Base-by-base conservation (phyloP, 2,329 filamentous ascomycete species). In the Aspergillus pseudoterreus region DNA sequence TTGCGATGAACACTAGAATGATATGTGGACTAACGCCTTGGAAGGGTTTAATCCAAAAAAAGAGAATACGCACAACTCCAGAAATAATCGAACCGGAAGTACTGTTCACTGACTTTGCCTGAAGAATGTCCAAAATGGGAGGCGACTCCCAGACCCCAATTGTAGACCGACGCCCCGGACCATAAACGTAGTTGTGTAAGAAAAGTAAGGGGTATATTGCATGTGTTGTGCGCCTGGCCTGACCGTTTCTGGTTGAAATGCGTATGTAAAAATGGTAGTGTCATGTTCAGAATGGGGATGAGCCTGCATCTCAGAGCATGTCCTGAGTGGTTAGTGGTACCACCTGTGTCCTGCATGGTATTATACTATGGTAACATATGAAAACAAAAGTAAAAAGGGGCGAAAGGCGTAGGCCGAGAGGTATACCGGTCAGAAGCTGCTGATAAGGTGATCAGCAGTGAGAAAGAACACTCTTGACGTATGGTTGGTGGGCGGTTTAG, bases 131-230 rank as follows among this genome's bases (percentile, higher is more conserved):
- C 27, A 30, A 30, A 11, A 30, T 30, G 27, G 10, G 27, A 30
- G 27, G 27, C 10, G 27, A 30, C 27, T 30, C 10, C 27, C 27
- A 30, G 27, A 30, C 27, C 27, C 27, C 10, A 30, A 30, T 10
- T 30, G 27, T 30, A 30, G 6, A 30, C 27, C 8, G 27, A 30
- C 27, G 27, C 27, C 27, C 27, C 27, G 8, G 27, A 30, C 27
- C 27, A 30, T 30, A 30, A 38, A 38, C 35, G 15, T n/a, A 11
- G 15, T 15, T 38, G 15, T 38, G 35, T 2, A 38, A 38, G 35
- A 17, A 6, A 38, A 38, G 35, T 38, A 11, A n/a, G 36, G 36
- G 42, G 41, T 51, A 51, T 47, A 45, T 39, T 38, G 4, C 44
- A 48, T 45, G 30, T 21, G 4, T 22, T 42, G 39, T 17, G 19